Conservation (phyloP, 225 moss, liverwort and hornwort genomes). For the Climacium dendroides region DNA sequence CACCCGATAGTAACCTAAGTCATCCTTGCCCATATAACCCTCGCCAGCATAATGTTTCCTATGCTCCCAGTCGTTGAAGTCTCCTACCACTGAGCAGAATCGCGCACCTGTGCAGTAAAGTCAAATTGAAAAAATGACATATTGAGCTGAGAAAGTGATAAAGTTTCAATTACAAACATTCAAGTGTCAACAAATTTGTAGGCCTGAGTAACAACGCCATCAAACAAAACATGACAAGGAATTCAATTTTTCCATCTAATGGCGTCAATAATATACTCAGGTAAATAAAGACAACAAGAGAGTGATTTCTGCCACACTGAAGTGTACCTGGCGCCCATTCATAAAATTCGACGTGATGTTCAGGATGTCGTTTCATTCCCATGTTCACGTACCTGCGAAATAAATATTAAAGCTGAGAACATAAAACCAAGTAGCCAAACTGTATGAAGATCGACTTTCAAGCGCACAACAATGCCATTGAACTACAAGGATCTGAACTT, state of each 20-base stretch:
- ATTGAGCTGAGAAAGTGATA: background rate
- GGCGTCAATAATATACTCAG: background rate
- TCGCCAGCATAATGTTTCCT: slow-evolving; percentile 70
- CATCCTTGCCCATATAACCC: slow-evolving; percentile 76
- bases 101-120: slow-evolving; percentile 39
- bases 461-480: background rate
- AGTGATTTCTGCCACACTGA: background rate
- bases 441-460: background rate
- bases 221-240: background rate
- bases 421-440: background rate
- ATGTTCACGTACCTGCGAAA: slow-evolving; percentile 58
- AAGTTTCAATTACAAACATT: background rate
- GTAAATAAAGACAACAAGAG: background rate
- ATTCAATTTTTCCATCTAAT: background rate
- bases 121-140: background rate
- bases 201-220: background rate
- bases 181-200: background rate
- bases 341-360: slow-evolving; percentile 75
- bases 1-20: slow-evolving; percentile 68
- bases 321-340: slow-evolving; percentile 95
- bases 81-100: slow-evolving; percentile 87
- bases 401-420: background rate
- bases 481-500: background rate
- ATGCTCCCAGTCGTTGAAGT: slow-evolving; percentile 84
- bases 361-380: slow-evolving; percentile 79